Base-by-base conservation (phyloP, 78 protist species). In the Cavenderia fasciculata region DNA sequence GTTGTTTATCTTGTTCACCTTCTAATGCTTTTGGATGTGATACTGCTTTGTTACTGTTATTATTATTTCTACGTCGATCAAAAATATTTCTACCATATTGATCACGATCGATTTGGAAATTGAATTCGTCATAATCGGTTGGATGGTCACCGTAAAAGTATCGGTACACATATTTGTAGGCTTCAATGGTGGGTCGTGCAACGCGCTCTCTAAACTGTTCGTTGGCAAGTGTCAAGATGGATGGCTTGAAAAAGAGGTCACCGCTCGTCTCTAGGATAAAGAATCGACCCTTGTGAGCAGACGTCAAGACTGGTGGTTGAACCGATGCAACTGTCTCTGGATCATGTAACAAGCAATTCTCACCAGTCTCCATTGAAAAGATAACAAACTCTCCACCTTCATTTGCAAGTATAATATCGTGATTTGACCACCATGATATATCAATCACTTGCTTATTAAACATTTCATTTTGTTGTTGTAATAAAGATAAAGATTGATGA, bases 351-450 rank as follows among this genome's bases (percentile, higher is more conserved):
- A 79, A 61, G 52, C 77, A 79, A 54, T 79, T 79, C 25, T 66
- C 49, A 68, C 41, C 38, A 3, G 25, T 63, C 36, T 33, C 19
- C 74, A 82, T 68, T 43, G 90, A 82, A 44, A 68, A 82, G 36
- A 82, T 59, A 27, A 57, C 43, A 82, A 82, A 68, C 44, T 82
- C 77, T 12, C 90, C 90, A 19, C 43, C 34, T 68, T 54, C 34
- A 68, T 82, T 82, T 1, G 51, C 69, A 10, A 57, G 27, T 7
- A 82, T 82, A 57, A 82, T 82, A 31, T 82, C 63, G 31, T 82
- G 52, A 44, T 82, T 74, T 43, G 76, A 68, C 90, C 90, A 82
- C 90, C 90, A 82, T 56, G 78, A 40, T 7, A 82, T 56, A 82
- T 82, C 90, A 31, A 56, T 51, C 1, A 57, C 90, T 54, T 14